These are phyloP conservation scores for Botryosphaeria dothidea DNA, from an alignment of 2,329 filamentous ascomycete species.

Conservation along the genomic window DNA sequence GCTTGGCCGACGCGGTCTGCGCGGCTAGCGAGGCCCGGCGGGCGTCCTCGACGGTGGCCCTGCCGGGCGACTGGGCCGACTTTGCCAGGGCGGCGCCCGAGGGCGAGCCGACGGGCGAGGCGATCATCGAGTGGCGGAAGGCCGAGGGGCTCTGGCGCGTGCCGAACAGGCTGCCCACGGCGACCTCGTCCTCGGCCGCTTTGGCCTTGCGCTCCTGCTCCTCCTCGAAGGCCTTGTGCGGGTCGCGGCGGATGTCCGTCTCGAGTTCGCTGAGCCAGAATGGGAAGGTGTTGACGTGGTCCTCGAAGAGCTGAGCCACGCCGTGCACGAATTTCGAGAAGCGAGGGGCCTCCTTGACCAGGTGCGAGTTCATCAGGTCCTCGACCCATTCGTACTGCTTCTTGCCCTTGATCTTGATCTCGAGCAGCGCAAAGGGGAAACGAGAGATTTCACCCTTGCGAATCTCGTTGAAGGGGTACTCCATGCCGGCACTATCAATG, in stretches of 20 bases:
- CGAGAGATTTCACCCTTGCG: slow-evolving; percentile 87
- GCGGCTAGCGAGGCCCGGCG: slow-evolving; percentile 23
- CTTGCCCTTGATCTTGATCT: slow-evolving; percentile 77
- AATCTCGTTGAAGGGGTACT: slow-evolving; percentile 83
- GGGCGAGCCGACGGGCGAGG: slow-evolving; percentile 69
- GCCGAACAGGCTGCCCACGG: slow-evolving; percentile 84
- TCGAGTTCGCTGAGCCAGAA: slow-evolving; percentile 95
- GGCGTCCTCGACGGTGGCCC: slow-evolving; percentile 25
- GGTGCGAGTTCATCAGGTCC: slow-evolving; percentile 88
- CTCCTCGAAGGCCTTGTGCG: slow-evolving; percentile 84
- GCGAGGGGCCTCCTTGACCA: slow-evolving; percentile 83
- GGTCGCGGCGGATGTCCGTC: slow-evolving; percentile 90
- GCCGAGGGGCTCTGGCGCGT: slow-evolving; percentile 34
- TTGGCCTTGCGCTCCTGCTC: slow-evolving; percentile 83
- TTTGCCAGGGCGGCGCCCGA: slow-evolving; percentile 55
- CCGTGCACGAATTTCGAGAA: slow-evolving; percentile 99
- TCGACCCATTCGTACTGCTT: slow-evolving; percentile 84
- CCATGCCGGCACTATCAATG: slow-evolving; percentile 79
- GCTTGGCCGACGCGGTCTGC: slow-evolving; percentile 24
- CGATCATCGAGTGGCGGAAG: slow-evolving; percentile 62
- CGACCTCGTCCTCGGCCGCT: slow-evolving; percentile 81
- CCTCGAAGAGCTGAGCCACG: slow-evolving; percentile 84
- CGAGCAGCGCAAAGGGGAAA: slow-evolving; percentile 87
- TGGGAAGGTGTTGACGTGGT: slow-evolving; percentile 92
- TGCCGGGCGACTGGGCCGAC: slow-evolving; percentile 25